A percentile compares a stretch with the other conserved stretches of the same genome.
phyloP scores from a whole-genome alignment of 2,329 filamentous ascomycete genomes.

The Claviceps spartinae region DNA sequence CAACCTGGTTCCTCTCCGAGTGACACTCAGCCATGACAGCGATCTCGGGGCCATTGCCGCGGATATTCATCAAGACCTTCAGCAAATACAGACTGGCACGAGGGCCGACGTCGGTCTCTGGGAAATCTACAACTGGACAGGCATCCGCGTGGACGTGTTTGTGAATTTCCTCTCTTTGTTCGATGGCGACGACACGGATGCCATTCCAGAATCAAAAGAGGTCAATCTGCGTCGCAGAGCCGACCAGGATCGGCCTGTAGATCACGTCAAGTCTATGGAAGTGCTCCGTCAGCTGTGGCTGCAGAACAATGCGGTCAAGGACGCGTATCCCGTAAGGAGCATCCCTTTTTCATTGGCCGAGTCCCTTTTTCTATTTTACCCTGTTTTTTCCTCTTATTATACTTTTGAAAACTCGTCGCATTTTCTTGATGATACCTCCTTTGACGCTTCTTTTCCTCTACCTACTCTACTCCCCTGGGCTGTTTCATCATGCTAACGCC shows the following conservation, averaged over 20 bases:
- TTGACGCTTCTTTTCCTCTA: neutral
- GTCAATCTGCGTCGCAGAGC: neutral
- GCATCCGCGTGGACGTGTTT: constrained; percentile 54
- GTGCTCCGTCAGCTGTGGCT: constrained; percentile 6
- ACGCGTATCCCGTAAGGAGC: constrained; percentile 18
- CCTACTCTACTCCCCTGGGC: neutral
- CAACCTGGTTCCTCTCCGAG: constrained; percentile 60
- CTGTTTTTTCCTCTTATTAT: too few species aligned
- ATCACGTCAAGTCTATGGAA: neutral
- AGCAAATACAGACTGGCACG: constrained; percentile 37
- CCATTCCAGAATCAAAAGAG: neutral
- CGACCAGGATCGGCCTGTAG: neutral
- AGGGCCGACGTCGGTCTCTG: constrained; percentile 48
- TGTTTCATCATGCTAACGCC: neutral
- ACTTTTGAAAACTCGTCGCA: too few species aligned
- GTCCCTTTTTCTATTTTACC: neutral
- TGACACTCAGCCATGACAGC: constrained; percentile 23
- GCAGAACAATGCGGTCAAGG: constrained; percentile 12
- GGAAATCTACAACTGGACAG: constrained; percentile 66
- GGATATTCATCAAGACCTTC: constrained; percentile 54
- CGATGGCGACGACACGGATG: neutral
- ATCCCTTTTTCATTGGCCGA: neutral
- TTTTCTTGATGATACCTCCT: neutral
- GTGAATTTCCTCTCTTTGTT: constrained; percentile 66
- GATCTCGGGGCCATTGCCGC: constrained; percentile 37